Evolutionary conservation across 2,329 filamentous ascomycete genomes (phyloP).

Genomic region (Monilinia laxa): DNA sequence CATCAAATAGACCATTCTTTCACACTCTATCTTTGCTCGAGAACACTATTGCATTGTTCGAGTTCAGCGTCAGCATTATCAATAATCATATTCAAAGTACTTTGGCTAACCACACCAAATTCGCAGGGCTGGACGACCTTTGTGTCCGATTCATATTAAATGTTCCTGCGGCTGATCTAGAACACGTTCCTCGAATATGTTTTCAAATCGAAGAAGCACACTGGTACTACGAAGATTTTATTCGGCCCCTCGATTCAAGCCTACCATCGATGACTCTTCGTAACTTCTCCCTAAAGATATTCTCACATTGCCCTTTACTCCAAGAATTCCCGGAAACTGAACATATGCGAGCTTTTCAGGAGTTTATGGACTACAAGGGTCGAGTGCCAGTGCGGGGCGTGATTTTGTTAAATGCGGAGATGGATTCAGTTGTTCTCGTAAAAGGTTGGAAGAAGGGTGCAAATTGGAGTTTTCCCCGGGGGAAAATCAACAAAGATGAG

Average conservation of each 20-base stretch:
- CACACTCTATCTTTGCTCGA: background rate
- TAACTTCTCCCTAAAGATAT: slow-evolving; percentile 85
- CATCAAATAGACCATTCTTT: background rate
- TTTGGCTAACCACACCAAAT: slow-evolving; percentile 28
- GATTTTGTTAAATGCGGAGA: slow-evolving; percentile 87
- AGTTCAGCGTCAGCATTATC: background rate
- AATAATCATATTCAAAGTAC: background rate
- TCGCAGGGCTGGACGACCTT: slow-evolving; percentile 87
- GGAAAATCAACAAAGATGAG: slow-evolving; percentile 98
- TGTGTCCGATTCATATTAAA: slow-evolving; percentile 99
- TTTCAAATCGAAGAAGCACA: slow-evolving; percentile 99
- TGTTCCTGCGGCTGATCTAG: slow-evolving; percentile 85
- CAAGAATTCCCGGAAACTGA: slow-evolving; percentile 75
- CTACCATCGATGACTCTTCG: slow-evolving; percentile 84
- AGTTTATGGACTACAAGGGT: slow-evolving; percentile 93
- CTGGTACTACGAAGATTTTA: slow-evolving; percentile 99
- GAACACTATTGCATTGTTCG: slow-evolving; percentile 9
- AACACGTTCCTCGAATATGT: slow-evolving; percentile 88
- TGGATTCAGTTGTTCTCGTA: slow-evolving; percentile 91
- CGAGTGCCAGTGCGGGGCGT: slow-evolving; percentile 90
- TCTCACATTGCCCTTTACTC: slow-evolving; percentile 89
- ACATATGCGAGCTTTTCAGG: slow-evolving; percentile 80
- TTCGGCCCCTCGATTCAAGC: slow-evolving; percentile 81
- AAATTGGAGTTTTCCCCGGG: slow-evolving; percentile 93
- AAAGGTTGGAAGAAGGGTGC: slow-evolving; percentile 98